Percentiles rank a stretch among this genome's conserved stretches.
These are phyloP conservation scores for Colletotrichum neosansevieriae DNA, from an alignment of 2,329 filamentous ascomycete species.

Conservation along the genomic window DNA sequence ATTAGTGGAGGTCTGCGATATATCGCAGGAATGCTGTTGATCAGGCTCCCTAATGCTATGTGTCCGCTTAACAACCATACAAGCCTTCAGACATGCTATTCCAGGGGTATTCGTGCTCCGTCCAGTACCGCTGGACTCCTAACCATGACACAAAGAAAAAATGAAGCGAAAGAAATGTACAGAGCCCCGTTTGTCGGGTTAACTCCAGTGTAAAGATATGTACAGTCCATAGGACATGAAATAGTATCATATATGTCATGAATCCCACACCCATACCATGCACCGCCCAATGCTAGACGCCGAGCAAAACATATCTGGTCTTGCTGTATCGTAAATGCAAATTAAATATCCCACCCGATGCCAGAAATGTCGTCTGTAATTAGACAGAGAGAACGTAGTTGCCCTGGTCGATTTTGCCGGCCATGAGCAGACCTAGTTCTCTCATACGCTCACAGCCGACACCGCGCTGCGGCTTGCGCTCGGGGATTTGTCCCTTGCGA, in stretches of 20 bases:
- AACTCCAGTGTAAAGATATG: conserved; percentile 34
- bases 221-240: conserved; percentile 40
- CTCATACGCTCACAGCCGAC: conserved; percentile 92
- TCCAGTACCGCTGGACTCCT: conserved; percentile 35
- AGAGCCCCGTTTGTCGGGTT: conserved; percentile 22
- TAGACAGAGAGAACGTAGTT: conserved; percentile 84
- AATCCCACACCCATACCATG: conserved; percentile 41
- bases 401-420: conserved; percentile 79
- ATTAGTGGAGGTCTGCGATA: conserved; percentile 35
- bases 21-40: conserved; percentile 41
- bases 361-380: conserved; percentile 4
- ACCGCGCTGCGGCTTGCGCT: conserved; percentile 80
- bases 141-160: conserved; percentile 9
- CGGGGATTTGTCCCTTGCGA: conserved; percentile 73
- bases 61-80: conserved; percentile 39
- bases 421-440: conserved; percentile 87
- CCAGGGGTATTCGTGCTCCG: conserved; percentile 41
- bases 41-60: conserved; percentile 41
- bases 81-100: conserved; percentile 40
- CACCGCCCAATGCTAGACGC: conserved; percentile 39
- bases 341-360: conserved; percentile 13
- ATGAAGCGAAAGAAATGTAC: conserved; percentile 37
- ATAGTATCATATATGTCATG: conserved; percentile 43
- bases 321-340: conserved; percentile 20
- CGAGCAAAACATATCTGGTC: conserved; percentile 25